Base-by-base conservation (phyloP, 2,329 filamentous ascomycete species). In the Colletotrichum tabaci region DNA sequence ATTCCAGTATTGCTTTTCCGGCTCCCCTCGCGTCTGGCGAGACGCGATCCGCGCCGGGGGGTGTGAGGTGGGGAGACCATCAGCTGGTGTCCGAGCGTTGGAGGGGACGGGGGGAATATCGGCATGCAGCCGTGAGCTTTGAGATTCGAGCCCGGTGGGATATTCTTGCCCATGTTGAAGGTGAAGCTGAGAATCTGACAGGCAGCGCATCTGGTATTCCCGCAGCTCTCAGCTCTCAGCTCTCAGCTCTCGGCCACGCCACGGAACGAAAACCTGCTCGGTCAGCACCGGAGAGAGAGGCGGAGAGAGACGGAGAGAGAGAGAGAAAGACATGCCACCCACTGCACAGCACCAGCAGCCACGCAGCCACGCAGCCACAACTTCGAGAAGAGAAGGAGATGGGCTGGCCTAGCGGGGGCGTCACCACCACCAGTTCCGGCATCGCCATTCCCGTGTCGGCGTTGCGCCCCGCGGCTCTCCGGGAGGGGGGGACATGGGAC, bases 321-420 rank as follows among this genome's bases (percentile, higher is more conserved):
- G 6, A 30, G 7, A 30, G 30, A 30, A 9, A 53, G 50, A 53
- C 42, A 62, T 55, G 65, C 58, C 49, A 57, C 16, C 35, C 23
- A 38, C 30, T 15, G 12, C 12, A 40, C 42, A 38, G 23, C 44
- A 40, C 42, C 9, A 40, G 38, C 35, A 18, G 30, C 35, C 21
- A 40, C n/a, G 38, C 35, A 18, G 30, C 35, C 21, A 40, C n/a
- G 35, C 56, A 66, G 55, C 62, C 56, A 66, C 46, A 47, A 40
- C 63, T 71, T 71, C 63, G 63, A 71, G 63, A 71, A 71, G 42
- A 21, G 50, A 46, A 30, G 30, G 7, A 30, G 30, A 8, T 9
- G 30, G 30, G 7, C 30, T 30, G 30, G 30, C 16, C 57, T 61
- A 61, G 67, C 30, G 49, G 15, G 5, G 18, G 30, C 1, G 8